Conservation (phyloP, 2,329 filamentous ascomycete genomes). For the Magnaporthiopsis rhizophila region DNA sequence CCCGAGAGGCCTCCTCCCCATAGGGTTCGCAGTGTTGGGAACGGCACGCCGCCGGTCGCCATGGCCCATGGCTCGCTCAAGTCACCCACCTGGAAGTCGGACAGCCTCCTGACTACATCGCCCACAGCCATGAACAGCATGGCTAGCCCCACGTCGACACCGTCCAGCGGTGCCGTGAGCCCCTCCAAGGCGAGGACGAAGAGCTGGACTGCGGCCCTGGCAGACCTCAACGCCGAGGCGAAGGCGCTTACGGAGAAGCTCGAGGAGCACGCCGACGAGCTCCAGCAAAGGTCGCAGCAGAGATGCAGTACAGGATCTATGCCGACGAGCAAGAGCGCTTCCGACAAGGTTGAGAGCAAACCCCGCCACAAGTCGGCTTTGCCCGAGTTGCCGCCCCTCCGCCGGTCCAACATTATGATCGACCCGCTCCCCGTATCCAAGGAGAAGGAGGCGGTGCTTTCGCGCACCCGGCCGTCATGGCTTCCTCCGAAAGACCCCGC, state of each 20-base stretch:
- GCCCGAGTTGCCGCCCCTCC: slow-evolving; percentile 61
- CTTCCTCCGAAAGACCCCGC: slow-evolving; percentile 79
- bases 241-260: slow-evolving; percentile 69
- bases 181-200: slow-evolving; percentile 50
- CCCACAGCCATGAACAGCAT: neutral
- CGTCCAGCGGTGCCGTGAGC: slow-evolving; percentile 24
- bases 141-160: neutral
- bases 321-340: slow-evolving; percentile 23
- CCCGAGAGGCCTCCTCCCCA: slow-evolving; percentile 1
- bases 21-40: slow-evolving; percentile 34
- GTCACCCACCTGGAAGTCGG: slow-evolving; percentile 37
- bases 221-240: slow-evolving; percentile 63
- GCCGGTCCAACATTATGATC: slow-evolving; percentile 72
- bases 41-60: slow-evolving; percentile 53
- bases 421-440: slow-evolving; percentile 77
- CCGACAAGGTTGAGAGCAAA: slow-evolving; percentile 31
- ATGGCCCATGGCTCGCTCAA: slow-evolving; percentile 51
- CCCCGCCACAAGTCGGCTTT: slow-evolving; percentile 56
- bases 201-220: slow-evolving; percentile 67
- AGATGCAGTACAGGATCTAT: slow-evolving; percentile 28
- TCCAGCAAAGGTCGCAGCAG: slow-evolving; percentile 38
- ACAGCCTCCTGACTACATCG: slow-evolving; percentile 11
- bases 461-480: slow-evolving; percentile 75
- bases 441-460: slow-evolving; percentile 78
- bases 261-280: slow-evolving; percentile 65